Evolutionary conservation across 2,329 filamentous ascomycete genomes (phyloP).

Genomic region (Alternaria atra): DNA sequence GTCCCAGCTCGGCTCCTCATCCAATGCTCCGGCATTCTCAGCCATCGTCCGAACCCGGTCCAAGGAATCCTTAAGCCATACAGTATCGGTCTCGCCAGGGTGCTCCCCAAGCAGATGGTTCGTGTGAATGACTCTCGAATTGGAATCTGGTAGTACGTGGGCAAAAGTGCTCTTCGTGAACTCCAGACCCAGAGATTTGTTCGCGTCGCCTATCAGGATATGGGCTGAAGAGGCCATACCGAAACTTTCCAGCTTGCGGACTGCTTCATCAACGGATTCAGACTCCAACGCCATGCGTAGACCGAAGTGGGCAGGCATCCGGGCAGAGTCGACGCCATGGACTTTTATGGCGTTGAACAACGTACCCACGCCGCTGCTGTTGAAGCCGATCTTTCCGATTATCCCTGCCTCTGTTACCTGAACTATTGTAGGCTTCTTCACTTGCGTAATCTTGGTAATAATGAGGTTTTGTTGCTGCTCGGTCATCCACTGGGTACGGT

Average conservation of each 20-base stretch:
- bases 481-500: conserved; percentile 57
- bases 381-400: conserved; percentile 73
- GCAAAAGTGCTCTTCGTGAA: conserved; percentile 52
- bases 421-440: conserved; percentile 58
- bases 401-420: conserved; percentile 70
- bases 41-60: conserved; percentile 51
- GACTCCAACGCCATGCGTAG: conserved; percentile 66
- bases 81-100: conserved; percentile 49
- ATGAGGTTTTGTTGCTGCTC: conserved; percentile 62
- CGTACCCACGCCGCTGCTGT: conserved; percentile 65
- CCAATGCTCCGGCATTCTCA: conserved; percentile 36
- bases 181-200: conserved; percentile 60
- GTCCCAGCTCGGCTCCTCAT: conserved; percentile 36
- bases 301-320: conserved; percentile 69
- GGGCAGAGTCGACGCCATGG: conserved; percentile 61
- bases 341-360: conserved; percentile 70
- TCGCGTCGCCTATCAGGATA: conserved; percentile 62
- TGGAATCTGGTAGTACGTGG: conserved; percentile 43
- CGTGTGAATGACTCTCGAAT: conserved; percentile 52
- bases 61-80: conserved; percentile 55
- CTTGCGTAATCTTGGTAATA: conserved; percentile 57
- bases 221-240: conserved; percentile 65
- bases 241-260: conserved; percentile 53
- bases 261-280: conserved; percentile 57
- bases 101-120: conserved; percentile 57